These are phyloP conservation scores for Penicillium freii DNA, from an alignment of 2,329 filamentous ascomycete genomes.

Conservation along the genomic window DNA sequence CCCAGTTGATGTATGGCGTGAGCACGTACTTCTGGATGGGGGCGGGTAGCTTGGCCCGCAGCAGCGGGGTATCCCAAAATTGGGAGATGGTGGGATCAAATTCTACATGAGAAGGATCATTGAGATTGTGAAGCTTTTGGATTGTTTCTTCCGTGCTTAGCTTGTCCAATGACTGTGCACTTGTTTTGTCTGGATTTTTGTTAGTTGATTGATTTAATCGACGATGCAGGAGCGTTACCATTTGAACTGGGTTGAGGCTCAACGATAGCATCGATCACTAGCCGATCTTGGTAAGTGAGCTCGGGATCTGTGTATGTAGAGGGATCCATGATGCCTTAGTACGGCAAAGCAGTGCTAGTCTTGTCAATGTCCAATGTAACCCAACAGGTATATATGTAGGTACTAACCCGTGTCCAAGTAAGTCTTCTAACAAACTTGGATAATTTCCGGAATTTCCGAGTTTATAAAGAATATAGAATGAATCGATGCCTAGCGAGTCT, in stretches of 20 bases:
- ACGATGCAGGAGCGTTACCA: constrained; percentile 5
- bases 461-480: background rate
- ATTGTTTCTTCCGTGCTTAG: constrained; percentile 34
- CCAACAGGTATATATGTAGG: background rate
- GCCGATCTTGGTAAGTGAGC: constrained; percentile 40
- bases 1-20: constrained; percentile 59
- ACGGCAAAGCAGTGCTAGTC: background rate
- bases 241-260: constrained; percentile 25
- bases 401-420: background rate
- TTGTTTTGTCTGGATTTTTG: constrained; percentile 8
- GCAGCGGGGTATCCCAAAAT: constrained; percentile 50
- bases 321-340: constrained; percentile 27
- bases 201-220: constrained; percentile 1
- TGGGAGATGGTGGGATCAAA: constrained; percentile 59
- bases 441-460: background rate
- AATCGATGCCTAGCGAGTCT: background rate
- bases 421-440: background rate
- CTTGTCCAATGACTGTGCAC: constrained; percentile 11
- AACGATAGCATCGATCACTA: constrained; percentile 42
- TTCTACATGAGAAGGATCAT: constrained; percentile 47
- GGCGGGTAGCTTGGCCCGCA: constrained; percentile 37
- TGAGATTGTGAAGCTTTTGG: constrained; percentile 49
- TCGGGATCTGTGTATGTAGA: constrained; percentile 32
- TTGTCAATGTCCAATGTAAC: background rate
- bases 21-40: constrained; percentile 53